Evolutionary conservation across 345 rosid species (phyloP), one percentile per base, ranked within the genome.

Genomic region (Salix purpurea): DNA sequence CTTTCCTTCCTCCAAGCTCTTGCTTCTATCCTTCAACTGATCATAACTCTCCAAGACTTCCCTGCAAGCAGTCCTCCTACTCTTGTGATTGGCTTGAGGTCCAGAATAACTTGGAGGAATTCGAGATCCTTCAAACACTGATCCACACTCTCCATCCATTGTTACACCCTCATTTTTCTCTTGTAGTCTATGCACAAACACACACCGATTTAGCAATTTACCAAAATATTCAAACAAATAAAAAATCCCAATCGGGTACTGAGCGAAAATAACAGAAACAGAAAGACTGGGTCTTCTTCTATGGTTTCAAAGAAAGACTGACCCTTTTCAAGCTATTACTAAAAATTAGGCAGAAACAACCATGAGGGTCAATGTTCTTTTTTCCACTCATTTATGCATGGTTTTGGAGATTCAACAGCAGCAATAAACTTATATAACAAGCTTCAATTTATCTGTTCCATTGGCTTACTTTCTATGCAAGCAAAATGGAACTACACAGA

Each of bases 11-110:
- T 39, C 76, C 65, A 89, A 80, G 78, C 71, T 82, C 75, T 30
- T 79, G n/a, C 74, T 76, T 40, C 69, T 83, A n/a, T 76, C 37
- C 34, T 9, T 75, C 39, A 76, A 56, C 21, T 78, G 77, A 74
- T 83, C 84, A 74, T 88, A 86, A 80, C 81, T 87, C 77, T 78
- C 74, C 73, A 89, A 77, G 61, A 90, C 84, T 74, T 88, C 85
- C 56, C 70, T 72, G 74, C 81, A 83, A 81, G 80, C 79, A 1
- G 68, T 79, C 21, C 56, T 69, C 76, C 73, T 83, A 64, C 76
- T 85, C 72, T 79, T 87, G 66, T 56, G 50, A 40, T 80, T 76
- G 65, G 61, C 76, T 36, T 78, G 69, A 52, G 48, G 42, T 32
- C 79, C 83, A 52, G 71, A 70, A 48, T 72, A 73, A 81, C 58